A percentile compares a stretch with the other conserved stretches of the same genome.
phyloP scores from a whole-genome alignment of 345 rosid genomes.

The Gossypium anomalum region DNA sequence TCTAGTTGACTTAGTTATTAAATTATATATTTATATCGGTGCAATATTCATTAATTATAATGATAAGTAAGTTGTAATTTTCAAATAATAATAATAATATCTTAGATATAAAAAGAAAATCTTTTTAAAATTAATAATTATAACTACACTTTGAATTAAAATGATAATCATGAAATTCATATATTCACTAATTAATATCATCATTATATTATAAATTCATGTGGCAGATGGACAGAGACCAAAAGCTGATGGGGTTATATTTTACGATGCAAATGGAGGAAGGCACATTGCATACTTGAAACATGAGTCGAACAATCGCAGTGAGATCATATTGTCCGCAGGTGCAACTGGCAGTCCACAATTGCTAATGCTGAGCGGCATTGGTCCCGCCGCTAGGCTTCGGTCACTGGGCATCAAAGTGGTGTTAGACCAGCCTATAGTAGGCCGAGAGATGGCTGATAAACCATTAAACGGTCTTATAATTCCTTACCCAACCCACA shows the following conservation, averaged over 20 bases:
- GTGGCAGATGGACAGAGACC: slow-evolving; percentile 38
- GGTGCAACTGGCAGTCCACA: neutral
- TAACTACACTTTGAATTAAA: too few relatives aligned
- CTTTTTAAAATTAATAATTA: too few relatives aligned
- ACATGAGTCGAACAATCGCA: neutral
- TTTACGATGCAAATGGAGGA: slow-evolving; percentile 41
- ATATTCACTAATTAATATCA: too few relatives aligned
- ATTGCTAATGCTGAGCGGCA: neutral
- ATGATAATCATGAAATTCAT: too few relatives aligned
- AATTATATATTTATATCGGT: too few relatives aligned
- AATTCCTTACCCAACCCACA: neutral
- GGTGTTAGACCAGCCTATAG: neutral
- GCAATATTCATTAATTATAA: too few relatives aligned
- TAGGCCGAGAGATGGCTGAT: neutral
- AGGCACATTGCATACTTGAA: slow-evolving; percentile 41
- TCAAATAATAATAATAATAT: too few relatives aligned
- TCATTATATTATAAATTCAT: neutral
- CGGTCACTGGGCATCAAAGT: neutral
- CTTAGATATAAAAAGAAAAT: too few relatives aligned
- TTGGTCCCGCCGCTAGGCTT: neutral
- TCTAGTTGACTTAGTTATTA: too few relatives aligned
- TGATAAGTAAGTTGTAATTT: too few relatives aligned
- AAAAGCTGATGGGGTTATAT: slow-evolving; percentile 62
- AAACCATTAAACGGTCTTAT: neutral
- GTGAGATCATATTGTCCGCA: neutral